phyloP scores from a whole-genome alignment of 495 filamentous ascomycete species.

The Penicillium simplicissimum region DNA sequence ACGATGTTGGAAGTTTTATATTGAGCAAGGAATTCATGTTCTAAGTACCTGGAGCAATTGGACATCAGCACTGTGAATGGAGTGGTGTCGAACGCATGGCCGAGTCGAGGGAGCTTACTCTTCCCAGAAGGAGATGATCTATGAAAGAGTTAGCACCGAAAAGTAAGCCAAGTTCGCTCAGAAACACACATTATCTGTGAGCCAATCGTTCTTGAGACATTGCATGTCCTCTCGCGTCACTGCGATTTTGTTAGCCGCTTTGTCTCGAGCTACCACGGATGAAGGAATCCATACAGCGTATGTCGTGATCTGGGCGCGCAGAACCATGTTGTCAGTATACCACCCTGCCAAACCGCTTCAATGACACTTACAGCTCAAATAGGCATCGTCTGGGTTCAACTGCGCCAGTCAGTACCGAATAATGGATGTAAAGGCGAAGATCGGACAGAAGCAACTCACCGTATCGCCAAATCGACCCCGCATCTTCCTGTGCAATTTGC shows the following conservation, averaged over 20 bases:
- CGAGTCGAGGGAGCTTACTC: slow-evolving; percentile 60
- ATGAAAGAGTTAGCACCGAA: slow-evolving; percentile 19
- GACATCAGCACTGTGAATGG: slow-evolving; percentile 13
- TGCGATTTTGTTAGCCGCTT: slow-evolving; percentile 32
- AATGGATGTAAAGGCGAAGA: background rate
- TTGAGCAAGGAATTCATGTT: slow-evolving; percentile 76
- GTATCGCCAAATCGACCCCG: slow-evolving; percentile 45
- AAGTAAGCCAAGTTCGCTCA: slow-evolving; percentile 7
- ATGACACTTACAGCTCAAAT: slow-evolving; percentile 64
- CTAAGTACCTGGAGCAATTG: slow-evolving; percentile 66
- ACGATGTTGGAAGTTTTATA: slow-evolving; percentile 82
- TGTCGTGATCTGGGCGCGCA: slow-evolving; percentile 59
- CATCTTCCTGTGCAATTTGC: slow-evolving; percentile 45
- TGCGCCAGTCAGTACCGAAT: slow-evolving; percentile 35
- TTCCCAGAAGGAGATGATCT: slow-evolving; percentile 93
- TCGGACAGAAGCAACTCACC: slow-evolving; percentile 26
- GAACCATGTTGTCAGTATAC: slow-evolving; percentile 17
- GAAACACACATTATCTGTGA: slow-evolving; percentile 89
- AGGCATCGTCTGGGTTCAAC: slow-evolving; percentile 70
- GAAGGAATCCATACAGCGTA: slow-evolving; percentile 56
- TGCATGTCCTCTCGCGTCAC: slow-evolving; percentile 85
- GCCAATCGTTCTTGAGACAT: slow-evolving; percentile 87
- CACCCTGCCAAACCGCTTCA: background rate
- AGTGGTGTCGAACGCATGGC: background rate
- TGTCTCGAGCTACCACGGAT: background rate